Percentiles rank a stretch among this genome's conserved stretches.
Conservation (phyloP, 164 flowering plant genomes). For the Liriodendron chinense region DNA sequence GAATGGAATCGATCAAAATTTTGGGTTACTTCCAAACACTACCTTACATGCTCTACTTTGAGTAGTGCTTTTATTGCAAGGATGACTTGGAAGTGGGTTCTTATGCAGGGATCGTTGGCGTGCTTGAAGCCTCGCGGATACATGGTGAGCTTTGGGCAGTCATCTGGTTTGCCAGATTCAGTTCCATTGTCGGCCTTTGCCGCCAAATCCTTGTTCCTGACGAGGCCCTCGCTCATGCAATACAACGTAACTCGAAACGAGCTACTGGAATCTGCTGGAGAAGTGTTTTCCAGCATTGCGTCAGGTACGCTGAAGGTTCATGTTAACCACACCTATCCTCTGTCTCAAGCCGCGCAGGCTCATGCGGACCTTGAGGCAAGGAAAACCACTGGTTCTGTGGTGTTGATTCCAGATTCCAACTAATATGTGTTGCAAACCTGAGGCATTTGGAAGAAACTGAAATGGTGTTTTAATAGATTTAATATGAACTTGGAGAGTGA, state of each 20-base stretch:
- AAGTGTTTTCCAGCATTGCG: slow-evolving; percentile 60
- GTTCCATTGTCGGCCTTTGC: slow-evolving; percentile 70
- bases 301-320: slow-evolving; percentile 58
- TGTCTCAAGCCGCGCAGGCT: slow-evolving; percentile 78
- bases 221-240: slow-evolving; percentile 67
- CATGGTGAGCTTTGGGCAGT: slow-evolving; percentile 85
- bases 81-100: neutral
- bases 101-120: slow-evolving; percentile 66
- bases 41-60: too few relatives aligned
- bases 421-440: neutral
- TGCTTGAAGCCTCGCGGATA: slow-evolving; percentile 76
- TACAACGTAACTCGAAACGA: slow-evolving; percentile 66
- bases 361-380: slow-evolving; percentile 72
- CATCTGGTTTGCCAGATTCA: slow-evolving; percentile 80
- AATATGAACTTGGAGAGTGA: too few relatives aligned
- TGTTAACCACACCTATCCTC: slow-evolving; percentile 78
- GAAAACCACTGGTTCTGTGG: slow-evolving; percentile 76
- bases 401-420: slow-evolving; percentile 53
- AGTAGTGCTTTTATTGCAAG: neutral
- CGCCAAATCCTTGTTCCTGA: slow-evolving; percentile 68
- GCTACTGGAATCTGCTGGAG: slow-evolving; percentile 71
- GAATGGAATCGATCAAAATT: too few relatives aligned
- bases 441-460: too few relatives aligned
- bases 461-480: too few relatives aligned
- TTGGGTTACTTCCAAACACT: too few relatives aligned